phyloP scores from a whole-genome alignment of 768 basidiomycete genomes.

The Russula abietina region DNA sequence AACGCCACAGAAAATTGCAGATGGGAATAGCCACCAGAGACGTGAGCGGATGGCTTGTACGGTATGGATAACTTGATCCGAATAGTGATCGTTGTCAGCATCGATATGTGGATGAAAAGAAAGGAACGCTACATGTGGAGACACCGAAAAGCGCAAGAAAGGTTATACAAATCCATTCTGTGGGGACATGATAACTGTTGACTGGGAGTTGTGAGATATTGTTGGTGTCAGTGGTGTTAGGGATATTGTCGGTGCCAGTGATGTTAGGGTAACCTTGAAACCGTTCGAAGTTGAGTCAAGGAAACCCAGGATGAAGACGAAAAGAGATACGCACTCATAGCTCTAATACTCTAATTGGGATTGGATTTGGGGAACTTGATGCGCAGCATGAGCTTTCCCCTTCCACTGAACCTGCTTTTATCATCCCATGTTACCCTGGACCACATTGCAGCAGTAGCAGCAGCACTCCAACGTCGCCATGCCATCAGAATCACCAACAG shows the following conservation, averaged over 20 bases:
- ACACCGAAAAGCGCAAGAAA: no score
- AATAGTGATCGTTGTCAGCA: no score
- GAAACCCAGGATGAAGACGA: not conserved
- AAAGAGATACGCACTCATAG: constrained; percentile 12
- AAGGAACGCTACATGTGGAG: no score
- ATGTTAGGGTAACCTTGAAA: constrained; percentile 1
- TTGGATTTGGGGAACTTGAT: no score
- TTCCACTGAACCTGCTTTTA: no score
- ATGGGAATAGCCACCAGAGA: constrained; percentile 25
- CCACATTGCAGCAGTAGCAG: no score
- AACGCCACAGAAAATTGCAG: constrained; percentile 13
- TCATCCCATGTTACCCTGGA: no score
- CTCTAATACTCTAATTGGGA: not conserved
- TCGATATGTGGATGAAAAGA: no score
- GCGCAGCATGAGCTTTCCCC: no score
- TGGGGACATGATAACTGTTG: constrained; percentile 32
- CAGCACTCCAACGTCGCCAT: no score
- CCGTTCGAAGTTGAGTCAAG: not conserved
- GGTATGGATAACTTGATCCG: constrained; percentile 4
- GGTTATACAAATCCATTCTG: constrained; percentile 31
- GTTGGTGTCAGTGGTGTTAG: constrained; percentile 12
- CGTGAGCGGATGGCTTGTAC: constrained; percentile 31
- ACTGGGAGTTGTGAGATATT: no score
- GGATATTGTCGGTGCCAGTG: constrained; percentile 16
- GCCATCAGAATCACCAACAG: no score